These are phyloP conservation scores for Physocladia obscura DNA, from an alignment of 192 early-diverging fungal species.

Conservation along the genomic window DNA sequence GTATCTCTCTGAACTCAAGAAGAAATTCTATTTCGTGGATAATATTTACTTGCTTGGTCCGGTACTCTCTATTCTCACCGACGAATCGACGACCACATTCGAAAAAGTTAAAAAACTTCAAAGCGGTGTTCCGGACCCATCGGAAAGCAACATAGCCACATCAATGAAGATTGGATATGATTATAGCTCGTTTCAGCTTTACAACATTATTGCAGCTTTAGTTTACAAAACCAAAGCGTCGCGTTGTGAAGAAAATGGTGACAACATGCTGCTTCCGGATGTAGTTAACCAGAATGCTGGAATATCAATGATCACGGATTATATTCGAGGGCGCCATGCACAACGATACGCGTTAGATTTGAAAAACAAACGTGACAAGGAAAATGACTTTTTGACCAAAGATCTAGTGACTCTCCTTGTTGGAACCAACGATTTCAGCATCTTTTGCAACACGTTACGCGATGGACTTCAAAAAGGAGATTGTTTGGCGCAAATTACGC, in stretches of 20 bases:
- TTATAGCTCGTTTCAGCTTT: not conserved
- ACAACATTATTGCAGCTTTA: conserved; percentile 17
- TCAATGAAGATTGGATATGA: not conserved
- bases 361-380: conserved; percentile 17
- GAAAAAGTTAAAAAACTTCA: conserved; percentile 9
- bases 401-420: conserved; percentile 15
- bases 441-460: conserved; percentile 10
- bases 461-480: conserved; percentile 20
- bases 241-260: conserved; percentile 19
- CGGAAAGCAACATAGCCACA: not conserved
- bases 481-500: not conserved
- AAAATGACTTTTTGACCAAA: conserved; percentile 11
- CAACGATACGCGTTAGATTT: conserved; percentile 24
- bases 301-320: not conserved
- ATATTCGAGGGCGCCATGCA: conserved; percentile 11
- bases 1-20: conserved; percentile 6
- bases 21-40: conserved; percentile 20
- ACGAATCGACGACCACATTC: not conserved
- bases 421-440: not conserved
- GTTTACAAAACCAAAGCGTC: conserved; percentile 19
- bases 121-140: not conserved
- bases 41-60: conserved; percentile 13
- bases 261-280: conserved; percentile 1
- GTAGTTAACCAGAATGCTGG: not conserved
- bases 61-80: conserved; percentile 19